Evolutionary conservation across 2,329 filamentous ascomycete species (phyloP).

Genomic region (Pleoardoris graminearum): DNA sequence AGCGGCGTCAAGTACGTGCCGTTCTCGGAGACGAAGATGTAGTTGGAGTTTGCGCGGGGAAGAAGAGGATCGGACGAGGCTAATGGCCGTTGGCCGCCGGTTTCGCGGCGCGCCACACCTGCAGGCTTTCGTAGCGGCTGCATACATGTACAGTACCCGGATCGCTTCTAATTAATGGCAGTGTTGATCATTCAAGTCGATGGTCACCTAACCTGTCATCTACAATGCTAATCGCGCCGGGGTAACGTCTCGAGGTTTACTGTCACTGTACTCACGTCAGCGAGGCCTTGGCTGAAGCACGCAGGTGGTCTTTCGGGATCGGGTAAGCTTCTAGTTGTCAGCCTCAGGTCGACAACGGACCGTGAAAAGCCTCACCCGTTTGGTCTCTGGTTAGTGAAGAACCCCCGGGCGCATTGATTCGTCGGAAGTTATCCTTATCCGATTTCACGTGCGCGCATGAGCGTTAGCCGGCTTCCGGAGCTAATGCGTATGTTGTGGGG

Average conservation of each 20-base stretch:
- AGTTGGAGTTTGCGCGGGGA: background rate
- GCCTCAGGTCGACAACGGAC: slow-evolving; percentile 16
- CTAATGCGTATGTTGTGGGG: slow-evolving; percentile 7
- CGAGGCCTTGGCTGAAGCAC: background rate
- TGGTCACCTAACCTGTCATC: too few species aligned
- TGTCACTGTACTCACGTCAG: slow-evolving; percentile 1
- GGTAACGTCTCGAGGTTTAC: too few species aligned
- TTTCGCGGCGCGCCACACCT: background rate
- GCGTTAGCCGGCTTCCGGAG: slow-evolving; percentile 5
- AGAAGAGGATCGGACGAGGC: too few species aligned
- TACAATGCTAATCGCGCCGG: background rate
- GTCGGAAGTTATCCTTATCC: slow-evolving; percentile 15
- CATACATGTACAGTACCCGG: background rate
- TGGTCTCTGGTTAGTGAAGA: background rate
- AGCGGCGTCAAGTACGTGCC: slow-evolving; percentile 44
- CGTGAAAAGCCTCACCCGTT: background rate
- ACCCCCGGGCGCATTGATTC: slow-evolving; percentile 3
- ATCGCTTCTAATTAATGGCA: background rate
- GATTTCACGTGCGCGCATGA: slow-evolving; percentile 1
- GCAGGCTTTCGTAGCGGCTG: background rate
- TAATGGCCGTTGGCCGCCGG: too few species aligned
- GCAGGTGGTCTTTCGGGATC: background rate
- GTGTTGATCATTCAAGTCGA: background rate
- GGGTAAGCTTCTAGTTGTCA: slow-evolving; percentile 16
- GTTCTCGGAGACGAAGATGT: slow-evolving; percentile 27